Conservation (phyloP, 2,329 filamentous ascomycete species). For the Capronia americana region DNA sequence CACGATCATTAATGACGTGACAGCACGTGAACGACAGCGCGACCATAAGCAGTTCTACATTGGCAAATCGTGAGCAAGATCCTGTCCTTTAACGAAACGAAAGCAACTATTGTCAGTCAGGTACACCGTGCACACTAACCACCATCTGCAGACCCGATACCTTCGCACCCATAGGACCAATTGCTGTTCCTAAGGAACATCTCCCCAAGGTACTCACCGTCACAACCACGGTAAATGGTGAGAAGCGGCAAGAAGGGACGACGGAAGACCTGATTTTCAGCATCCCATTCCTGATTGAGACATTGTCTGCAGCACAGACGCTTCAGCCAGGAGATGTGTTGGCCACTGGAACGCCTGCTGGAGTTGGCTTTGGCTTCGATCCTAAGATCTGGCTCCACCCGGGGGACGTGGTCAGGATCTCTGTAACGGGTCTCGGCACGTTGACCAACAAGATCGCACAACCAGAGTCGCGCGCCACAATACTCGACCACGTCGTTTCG, state of each 20-base stretch:
- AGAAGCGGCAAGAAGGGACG: slow-evolving; percentile 57
- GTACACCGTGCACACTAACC: neutral
- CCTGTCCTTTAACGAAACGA: neutral
- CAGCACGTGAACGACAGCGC: slow-evolving; percentile 59
- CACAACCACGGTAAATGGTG: slow-evolving; percentile 58
- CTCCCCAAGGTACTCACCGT: slow-evolving; percentile 53
- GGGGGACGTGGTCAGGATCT: slow-evolving; percentile 51
- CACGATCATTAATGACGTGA: slow-evolving; percentile 65
- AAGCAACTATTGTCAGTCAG: neutral
- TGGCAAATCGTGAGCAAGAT: slow-evolving; percentile 55
- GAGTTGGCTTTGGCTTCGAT: slow-evolving; percentile 54
- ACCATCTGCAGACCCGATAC: slow-evolving; percentile 52
- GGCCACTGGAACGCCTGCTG: slow-evolving; percentile 53
- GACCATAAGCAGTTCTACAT: slow-evolving; percentile 68
- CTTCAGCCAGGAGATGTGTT: slow-evolving; percentile 59
- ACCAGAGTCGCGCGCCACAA: slow-evolving; percentile 36
- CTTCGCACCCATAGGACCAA: slow-evolving; percentile 63
- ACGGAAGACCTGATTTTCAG: slow-evolving; percentile 59
- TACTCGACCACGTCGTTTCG: slow-evolving; percentile 17
- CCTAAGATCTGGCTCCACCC: slow-evolving; percentile 50
- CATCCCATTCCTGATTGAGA: slow-evolving; percentile 55
- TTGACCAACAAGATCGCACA: slow-evolving; percentile 51
- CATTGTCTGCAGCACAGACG: slow-evolving; percentile 58
- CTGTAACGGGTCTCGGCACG: slow-evolving; percentile 50
- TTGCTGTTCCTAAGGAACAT: slow-evolving; percentile 57